phyloP scores from a whole-genome alignment of 805 yeast species.

The Naumovozyma castellii region DNA sequence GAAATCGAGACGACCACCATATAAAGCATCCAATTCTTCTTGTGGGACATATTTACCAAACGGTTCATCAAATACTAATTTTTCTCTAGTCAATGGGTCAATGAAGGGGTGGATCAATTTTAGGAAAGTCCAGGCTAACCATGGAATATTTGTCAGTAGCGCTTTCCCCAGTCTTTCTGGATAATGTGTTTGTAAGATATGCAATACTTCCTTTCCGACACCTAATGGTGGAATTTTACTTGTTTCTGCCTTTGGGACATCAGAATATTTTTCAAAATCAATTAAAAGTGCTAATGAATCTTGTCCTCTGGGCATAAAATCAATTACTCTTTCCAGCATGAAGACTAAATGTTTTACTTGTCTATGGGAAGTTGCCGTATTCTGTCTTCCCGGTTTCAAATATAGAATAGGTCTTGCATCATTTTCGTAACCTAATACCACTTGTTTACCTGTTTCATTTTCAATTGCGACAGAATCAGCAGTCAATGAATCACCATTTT shows the following conservation, averaged over 20 bases:
- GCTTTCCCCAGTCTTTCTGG: conserved; percentile 96
- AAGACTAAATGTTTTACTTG: conserved; percentile 95
- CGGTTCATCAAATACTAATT: conserved; percentile 85
- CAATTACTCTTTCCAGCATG: conserved; percentile 86
- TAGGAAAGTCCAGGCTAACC: conserved; percentile 86
- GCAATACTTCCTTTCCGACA: conserved; percentile 84
- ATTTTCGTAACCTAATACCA: conserved; percentile 82
- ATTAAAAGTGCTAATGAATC: conserved; percentile 85
- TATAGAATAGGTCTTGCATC: conserved; percentile 87
- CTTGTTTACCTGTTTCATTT: conserved; percentile 87
- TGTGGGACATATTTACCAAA: conserved; percentile 72
- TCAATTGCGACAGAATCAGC: conserved; percentile 51
- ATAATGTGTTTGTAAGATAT: conserved; percentile 91
- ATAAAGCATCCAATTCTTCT: conserved; percentile 71
- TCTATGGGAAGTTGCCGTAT: conserved; percentile 78
- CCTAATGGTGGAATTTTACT: conserved; percentile 81
- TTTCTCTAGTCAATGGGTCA: conserved; percentile 90
- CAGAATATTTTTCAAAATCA: conserved; percentile 73
- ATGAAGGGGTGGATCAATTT: conserved; percentile 91
- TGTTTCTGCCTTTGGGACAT: conserved; percentile 43
- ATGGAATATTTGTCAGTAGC: conserved; percentile 82
- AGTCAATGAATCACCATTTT: conserved; percentile 39
- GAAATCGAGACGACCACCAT: conserved; percentile 81
- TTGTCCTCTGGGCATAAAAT: conserved; percentile 94
- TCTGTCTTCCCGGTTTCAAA: conserved; percentile 89